Conservation (phyloP, 805 yeast genomes). For the Schizosaccharomyces pombe region DNA sequence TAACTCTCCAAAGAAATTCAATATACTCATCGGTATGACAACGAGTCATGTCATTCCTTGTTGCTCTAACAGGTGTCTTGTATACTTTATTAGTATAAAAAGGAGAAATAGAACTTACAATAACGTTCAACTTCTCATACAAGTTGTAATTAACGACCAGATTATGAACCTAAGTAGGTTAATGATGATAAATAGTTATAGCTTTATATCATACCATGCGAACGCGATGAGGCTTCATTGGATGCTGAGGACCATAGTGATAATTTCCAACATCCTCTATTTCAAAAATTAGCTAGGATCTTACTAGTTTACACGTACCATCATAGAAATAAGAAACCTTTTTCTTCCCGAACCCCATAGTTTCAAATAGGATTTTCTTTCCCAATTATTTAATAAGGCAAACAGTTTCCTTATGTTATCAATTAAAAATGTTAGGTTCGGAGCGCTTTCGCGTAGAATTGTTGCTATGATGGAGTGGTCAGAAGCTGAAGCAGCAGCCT, state of each 20-base stretch:
- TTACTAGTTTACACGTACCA: slow-evolving; percentile 5
- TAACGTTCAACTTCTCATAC: slow-evolving; percentile 90
- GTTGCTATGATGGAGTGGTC: too few species aligned
- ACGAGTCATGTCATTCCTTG: slow-evolving; percentile 93
- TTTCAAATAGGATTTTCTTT: background rate
- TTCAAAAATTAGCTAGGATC: slow-evolving; percentile 17
- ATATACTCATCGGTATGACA: slow-evolving; percentile 95
- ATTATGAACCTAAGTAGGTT: slow-evolving; percentile 28
- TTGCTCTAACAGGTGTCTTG: slow-evolving; percentile 91
- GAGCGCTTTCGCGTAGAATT: too few species aligned
- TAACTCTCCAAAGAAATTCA: slow-evolving; percentile 45
- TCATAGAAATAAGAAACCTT: slow-evolving; percentile 59
- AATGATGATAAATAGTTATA: background rate
- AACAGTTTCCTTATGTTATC: too few species aligned
- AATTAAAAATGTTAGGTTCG: too few species aligned
- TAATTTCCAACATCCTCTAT: slow-evolving; percentile 18
- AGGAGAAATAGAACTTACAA: slow-evolving; percentile 16
- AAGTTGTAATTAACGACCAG: slow-evolving; percentile 90
- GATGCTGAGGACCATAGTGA: slow-evolving; percentile 36
- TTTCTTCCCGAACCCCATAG: slow-evolving; percentile 17
- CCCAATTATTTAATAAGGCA: background rate
- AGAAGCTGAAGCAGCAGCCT: too few species aligned
- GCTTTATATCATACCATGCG: slow-evolving; percentile 46
- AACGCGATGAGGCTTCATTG: slow-evolving; percentile 95
- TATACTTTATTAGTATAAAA: background rate